Conservation (phyloP, 2,329 filamentous ascomycete genomes). For the Colletotrichum neosansevieriae region DNA sequence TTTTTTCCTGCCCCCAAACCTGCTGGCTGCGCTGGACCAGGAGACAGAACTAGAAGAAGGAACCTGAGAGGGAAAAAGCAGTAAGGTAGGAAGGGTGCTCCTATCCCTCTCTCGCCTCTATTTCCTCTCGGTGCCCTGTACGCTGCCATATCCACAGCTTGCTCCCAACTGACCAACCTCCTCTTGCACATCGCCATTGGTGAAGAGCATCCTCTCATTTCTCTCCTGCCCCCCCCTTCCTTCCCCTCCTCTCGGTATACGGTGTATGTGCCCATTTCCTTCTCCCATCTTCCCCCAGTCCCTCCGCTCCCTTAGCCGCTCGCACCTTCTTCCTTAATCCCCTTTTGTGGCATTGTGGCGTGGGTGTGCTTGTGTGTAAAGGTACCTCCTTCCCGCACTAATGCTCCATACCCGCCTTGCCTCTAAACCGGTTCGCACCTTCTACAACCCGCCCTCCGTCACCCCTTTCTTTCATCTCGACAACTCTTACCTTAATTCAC, state of each 20-base stretch:
- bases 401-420: background rate
- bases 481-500: conserved; percentile 29
- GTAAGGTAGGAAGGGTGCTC: no score
- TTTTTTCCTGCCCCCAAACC: no score
- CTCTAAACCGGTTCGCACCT: conserved; percentile 27
- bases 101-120: background rate
- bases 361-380: conserved; percentile 27
- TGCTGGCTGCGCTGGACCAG: background rate
- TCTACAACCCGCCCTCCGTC: conserved; percentile 34
- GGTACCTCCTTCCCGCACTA: conserved; percentile 1
- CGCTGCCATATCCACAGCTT: background rate
- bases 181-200: conserved; percentile 4
- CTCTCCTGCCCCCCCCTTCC: no score
- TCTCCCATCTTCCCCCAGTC: conserved; percentile 31
- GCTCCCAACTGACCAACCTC: background rate
- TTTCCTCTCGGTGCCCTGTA: background rate
- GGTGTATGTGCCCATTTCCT: background rate
- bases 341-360: conserved; percentile 37
- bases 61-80: background rate
- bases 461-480: conserved; percentile 37
- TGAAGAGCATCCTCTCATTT: conserved; percentile 35
- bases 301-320: conserved; percentile 25
- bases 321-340: conserved; percentile 35
- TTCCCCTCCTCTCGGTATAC: no score
- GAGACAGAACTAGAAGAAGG: background rate